These are phyloP conservation scores for Cyberlindnera mississippiensis DNA, from an alignment of 805 yeast genomes.

Conservation along the genomic window DNA sequence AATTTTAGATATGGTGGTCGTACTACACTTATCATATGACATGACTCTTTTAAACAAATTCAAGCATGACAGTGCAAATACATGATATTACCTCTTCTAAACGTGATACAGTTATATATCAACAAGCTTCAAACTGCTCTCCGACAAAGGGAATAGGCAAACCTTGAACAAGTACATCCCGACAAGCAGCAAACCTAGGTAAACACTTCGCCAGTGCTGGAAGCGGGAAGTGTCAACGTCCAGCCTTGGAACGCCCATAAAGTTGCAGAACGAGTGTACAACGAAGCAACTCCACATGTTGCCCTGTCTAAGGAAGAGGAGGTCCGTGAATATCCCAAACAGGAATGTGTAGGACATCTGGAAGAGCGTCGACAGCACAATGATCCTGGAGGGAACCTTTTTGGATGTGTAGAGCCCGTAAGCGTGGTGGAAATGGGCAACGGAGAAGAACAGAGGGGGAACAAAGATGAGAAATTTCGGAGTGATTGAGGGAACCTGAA, in stretches of 20 bases:
- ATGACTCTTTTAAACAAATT: too few species aligned
- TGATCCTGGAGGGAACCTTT: slow-evolving; percentile 25
- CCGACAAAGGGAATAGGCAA: slow-evolving; percentile 22
- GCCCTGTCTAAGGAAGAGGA: slow-evolving; percentile 47
- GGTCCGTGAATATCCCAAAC: slow-evolving; percentile 67
- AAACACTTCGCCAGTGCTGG: slow-evolving; percentile 31
- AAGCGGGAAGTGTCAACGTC: slow-evolving; percentile 14
- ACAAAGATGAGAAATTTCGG: slow-evolving; percentile 28
- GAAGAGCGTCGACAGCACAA: slow-evolving; percentile 37
- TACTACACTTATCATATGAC: too few species aligned
- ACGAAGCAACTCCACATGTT: slow-evolving; percentile 53
- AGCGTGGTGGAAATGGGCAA: slow-evolving; percentile 79
- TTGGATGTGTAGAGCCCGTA: slow-evolving; percentile 38
- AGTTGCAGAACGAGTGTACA: slow-evolving; percentile 66
- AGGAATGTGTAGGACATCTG: slow-evolving; percentile 64
- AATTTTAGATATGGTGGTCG: too few species aligned
- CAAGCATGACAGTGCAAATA: too few species aligned
- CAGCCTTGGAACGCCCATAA: slow-evolving; percentile 59
- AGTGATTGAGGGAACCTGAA: slow-evolving; percentile 23
- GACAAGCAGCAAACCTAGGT: slow-evolving; percentile 36
- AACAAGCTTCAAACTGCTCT: neutral
- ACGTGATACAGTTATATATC: neutral
- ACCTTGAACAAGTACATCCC: slow-evolving; percentile 41
- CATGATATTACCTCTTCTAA: too few species aligned
- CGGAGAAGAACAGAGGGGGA: slow-evolving; percentile 66